Evolutionary conservation across 140 eudicot genomes (phyloP).

Genomic region (Stevia rebaudiana): DNA sequence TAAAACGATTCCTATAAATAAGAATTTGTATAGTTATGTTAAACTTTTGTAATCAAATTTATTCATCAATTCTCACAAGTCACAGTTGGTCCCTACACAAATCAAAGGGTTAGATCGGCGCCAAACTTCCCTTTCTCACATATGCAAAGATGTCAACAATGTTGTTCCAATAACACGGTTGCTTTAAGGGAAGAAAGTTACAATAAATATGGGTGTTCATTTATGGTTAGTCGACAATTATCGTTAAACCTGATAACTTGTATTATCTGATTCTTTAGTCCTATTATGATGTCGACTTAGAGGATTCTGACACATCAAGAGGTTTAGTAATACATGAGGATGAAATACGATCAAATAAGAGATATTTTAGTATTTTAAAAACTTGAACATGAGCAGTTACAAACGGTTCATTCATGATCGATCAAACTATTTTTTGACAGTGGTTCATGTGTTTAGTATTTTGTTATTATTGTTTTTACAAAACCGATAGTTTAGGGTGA

Average conservation of each 20-base stretch:
- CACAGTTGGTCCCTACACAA: background rate
- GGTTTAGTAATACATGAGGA: background rate
- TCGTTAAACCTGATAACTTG: background rate
- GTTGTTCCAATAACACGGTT: background rate
- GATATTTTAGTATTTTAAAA: too few relatives aligned
- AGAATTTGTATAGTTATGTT: too few relatives aligned
- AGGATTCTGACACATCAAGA: background rate
- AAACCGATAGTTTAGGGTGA: too few relatives aligned
- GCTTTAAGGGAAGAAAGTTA: background rate
- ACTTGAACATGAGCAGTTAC: too few relatives aligned
- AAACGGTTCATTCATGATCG: too few relatives aligned
- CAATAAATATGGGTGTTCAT: background rate
- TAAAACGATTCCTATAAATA: background rate
- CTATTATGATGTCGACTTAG: background rate
- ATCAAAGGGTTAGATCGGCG: slow-evolving; percentile 14
- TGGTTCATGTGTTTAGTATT: too few relatives aligned
- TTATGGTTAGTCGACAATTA: background rate
- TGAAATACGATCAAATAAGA: background rate
- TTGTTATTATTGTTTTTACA: too few relatives aligned
- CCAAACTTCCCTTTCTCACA: background rate
- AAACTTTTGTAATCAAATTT: background rate
- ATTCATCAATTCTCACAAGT: background rate
- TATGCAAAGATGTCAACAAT: background rate
- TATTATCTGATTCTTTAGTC: background rate
- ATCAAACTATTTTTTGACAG: too few relatives aligned